Conservation (phyloP, 371 early-diverging fungal genomes). For the Batkoa obscura region DNA sequence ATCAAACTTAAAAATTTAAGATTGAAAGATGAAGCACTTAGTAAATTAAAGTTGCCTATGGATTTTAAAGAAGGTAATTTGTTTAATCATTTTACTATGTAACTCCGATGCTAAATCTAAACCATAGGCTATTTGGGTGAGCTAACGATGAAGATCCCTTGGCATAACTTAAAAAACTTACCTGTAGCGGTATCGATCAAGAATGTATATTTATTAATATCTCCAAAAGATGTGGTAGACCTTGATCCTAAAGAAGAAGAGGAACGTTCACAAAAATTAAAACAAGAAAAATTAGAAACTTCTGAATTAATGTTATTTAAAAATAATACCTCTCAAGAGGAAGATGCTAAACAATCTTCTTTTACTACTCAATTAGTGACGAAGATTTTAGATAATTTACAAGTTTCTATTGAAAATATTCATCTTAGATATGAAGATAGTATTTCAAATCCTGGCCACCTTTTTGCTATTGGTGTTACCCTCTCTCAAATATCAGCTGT, state of each 20-base stretch:
- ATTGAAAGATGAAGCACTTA: conserved; percentile 75
- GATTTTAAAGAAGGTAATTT: conserved; percentile 72
- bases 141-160: conserved; percentile 81
- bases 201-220: conserved; percentile 73
- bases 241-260: conserved; percentile 69
- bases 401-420: conserved; percentile 85
- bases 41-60: conserved; percentile 84
- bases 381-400: conserved; percentile 89
- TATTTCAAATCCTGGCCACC: conserved; percentile 45
- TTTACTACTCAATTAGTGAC: conserved; percentile 68
- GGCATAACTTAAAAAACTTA: conserved; percentile 86
- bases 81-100: not conserved
- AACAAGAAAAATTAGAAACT: conserved; percentile 65
- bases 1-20: conserved; percentile 82
- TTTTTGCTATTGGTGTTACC: conserved; percentile 82
- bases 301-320: conserved; percentile 41
- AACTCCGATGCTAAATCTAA: conserved; percentile 1
- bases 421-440: conserved; percentile 90
- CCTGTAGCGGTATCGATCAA: conserved; percentile 78
- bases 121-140: conserved; percentile 75
- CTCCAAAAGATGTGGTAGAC: conserved; percentile 55
- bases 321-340: conserved; percentile 12
- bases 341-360: conserved; percentile 50
- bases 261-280: conserved; percentile 53
- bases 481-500: conserved; percentile 77